Conservation (phyloP, 805 yeast genomes). For the Yamadazyma kitorensis region DNA sequence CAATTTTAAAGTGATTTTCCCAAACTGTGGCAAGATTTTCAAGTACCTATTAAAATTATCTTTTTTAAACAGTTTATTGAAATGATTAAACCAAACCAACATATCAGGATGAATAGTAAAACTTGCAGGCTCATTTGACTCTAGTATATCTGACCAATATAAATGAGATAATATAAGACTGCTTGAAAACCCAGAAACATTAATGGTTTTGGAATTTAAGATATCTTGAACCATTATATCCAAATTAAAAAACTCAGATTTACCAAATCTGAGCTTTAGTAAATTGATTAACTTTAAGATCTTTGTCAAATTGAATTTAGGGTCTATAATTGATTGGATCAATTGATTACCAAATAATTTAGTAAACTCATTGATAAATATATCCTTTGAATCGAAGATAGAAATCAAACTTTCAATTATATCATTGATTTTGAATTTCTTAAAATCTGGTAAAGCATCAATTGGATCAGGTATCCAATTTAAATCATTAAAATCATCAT, state of each 20-base stretch:
- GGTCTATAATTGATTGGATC: constrained; percentile 30
- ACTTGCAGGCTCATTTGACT: constrained; percentile 17
- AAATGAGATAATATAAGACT: constrained; percentile 69
- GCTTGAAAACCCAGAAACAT: constrained; percentile 30
- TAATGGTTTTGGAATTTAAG: constrained; percentile 39
- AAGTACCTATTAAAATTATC: constrained; percentile 59
- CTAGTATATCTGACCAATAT: constrained; percentile 57
- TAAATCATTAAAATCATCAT: constrained; percentile 45
- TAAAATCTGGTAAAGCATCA: constrained; percentile 86
- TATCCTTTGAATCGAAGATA: constrained; percentile 65
- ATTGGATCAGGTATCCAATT: constrained; percentile 85
- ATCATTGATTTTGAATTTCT: constrained; percentile 58
- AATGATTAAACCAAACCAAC: constrained; percentile 39
- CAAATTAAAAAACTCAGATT: constrained; percentile 59
- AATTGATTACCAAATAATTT: constrained; percentile 57
- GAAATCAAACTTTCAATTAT: constrained; percentile 69
- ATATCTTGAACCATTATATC: constrained; percentile 86
- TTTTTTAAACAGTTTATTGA: constrained; percentile 39
- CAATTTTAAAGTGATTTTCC: constrained; percentile 60
- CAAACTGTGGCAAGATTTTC: constrained; percentile 54
- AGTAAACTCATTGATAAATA: constrained; percentile 64
- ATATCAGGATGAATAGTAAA: constrained; percentile 51
- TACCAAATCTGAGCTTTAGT: constrained; percentile 64
- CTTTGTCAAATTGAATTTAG: constrained; percentile 3
- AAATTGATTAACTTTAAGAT: constrained; percentile 45